Conservation (phyloP, 805 yeast genomes). For the Wickerhamiella occidentalis region DNA sequence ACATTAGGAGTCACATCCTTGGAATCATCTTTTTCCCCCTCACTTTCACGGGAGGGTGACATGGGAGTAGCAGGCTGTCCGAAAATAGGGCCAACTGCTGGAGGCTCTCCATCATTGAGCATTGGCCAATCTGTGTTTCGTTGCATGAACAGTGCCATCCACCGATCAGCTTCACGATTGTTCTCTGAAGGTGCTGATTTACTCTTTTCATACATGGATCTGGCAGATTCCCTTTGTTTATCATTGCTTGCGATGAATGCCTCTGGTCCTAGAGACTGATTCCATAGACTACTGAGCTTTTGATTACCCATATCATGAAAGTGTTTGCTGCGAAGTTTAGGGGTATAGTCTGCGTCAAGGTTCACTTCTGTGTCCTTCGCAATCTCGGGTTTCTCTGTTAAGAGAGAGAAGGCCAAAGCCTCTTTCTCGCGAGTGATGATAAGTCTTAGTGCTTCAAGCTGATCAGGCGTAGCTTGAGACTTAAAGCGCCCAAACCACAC, state of each 20-base stretch:
- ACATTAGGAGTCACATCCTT: too few species aligned
- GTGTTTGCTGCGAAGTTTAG: neutral
- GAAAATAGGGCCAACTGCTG: neutral
- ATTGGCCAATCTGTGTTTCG: neutral
- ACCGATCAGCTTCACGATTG: neutral
- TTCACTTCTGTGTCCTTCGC: neutral
- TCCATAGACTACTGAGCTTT: neutral
- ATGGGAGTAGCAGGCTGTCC: neutral
- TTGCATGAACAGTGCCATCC: neutral
- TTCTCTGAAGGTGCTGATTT: neutral
- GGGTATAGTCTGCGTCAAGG: neutral
- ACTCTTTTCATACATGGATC: neutral
- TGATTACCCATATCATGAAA: constrained; percentile 2
- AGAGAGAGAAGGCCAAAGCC: neutral
- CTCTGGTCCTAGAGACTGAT: neutral
- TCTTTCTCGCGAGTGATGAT: neutral
- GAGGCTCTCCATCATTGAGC: neutral
- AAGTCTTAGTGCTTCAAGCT: neutral
- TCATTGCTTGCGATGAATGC: neutral
- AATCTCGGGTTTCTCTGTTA: neutral
- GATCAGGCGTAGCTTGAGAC: neutral
- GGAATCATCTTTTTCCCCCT: too few species aligned
- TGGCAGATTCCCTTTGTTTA: neutral
- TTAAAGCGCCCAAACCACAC: neutral
- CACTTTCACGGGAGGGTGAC: neutral